Base-by-base conservation (phyloP, 2,329 filamentous ascomycete genomes). In the Aureobasidium melanogenum region DNA sequence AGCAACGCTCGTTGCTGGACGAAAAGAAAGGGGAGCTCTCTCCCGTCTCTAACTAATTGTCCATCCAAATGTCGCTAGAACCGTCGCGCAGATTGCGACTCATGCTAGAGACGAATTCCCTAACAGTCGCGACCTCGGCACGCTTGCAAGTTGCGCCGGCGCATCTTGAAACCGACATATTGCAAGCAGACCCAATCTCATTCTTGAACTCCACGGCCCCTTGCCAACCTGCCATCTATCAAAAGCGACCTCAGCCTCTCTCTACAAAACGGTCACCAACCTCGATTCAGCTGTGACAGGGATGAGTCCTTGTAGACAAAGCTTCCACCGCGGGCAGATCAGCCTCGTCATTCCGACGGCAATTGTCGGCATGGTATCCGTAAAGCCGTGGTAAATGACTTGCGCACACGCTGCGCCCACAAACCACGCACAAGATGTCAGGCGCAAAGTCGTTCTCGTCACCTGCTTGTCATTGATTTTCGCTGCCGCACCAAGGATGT, bases 291-390 rank as follows among this genome's bases (percentile, higher is more conserved):
- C 17, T 19, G 28, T 44, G 52, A 44, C 38, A 44, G n/a, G 39
- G 52, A 56, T 56, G 38, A 14, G 38, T 44, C 28, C 44, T 36
- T 57, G 19, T 36, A 24, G 30, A 38, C 28, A n/a, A 41, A 22
- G 54, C 38, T 26, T 56, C 39, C 12, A 30, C 52, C 38, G 52
- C 39, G 52, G 52, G 52, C 30, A 57, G 41, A 57, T 57, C 41
- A 47, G 54, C 41, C 39, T 57, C 54, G 54, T 57, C 54, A 57
- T 57, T 43, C 41, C 41, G 39, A 24, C 56, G 56, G 56, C 44
- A 59, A 50, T 59, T 41, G 19, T 59, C 56, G 56, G 56, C 44
- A 22, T 58, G 54, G 26, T 46, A n/a, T n/a, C n/a, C n/a, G n/a
- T n/a, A 24, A 34, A 56, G 39, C 52, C 41, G 52, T 34, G 32